phyloP scores from a whole-genome alignment of 73 alveolate species.

The Tetrahymena elliotti region DNA sequence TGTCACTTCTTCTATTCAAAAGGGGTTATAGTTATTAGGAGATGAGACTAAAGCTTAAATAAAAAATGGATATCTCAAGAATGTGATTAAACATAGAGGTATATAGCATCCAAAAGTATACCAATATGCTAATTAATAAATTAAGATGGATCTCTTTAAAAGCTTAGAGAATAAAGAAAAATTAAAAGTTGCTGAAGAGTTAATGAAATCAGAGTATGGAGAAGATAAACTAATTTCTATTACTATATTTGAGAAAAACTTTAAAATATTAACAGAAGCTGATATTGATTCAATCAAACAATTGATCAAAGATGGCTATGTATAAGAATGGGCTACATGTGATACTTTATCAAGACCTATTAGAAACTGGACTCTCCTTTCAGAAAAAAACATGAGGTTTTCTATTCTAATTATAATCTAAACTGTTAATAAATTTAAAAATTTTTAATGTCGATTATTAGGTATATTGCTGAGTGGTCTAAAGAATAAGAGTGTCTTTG shows the following conservation, averaged over 20 bases:
- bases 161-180: background rate
- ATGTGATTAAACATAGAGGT: background rate
- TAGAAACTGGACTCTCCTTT: background rate
- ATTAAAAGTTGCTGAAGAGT: background rate
- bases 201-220: background rate
- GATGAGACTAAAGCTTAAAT: background rate
- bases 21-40: background rate
- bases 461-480: background rate
- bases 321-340: conserved; percentile 8
- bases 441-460: background rate
- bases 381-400: background rate
- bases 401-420: background rate
- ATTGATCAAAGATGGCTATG: background rate
- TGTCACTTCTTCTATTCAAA: background rate
- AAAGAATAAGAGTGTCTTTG: background rate
- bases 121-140: background rate
- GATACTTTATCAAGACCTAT: background rate
- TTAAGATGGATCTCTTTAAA: background rate
- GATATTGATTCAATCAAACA: background rate
- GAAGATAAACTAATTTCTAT: background rate
- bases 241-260: background rate
- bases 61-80: background rate
- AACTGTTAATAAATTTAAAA: background rate
- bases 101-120: background rate
- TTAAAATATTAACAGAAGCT: background rate